These are phyloP conservation scores for Fagopyrum homotropicum DNA, from an alignment of 148 eudicot species.

Conservation along the genomic window DNA sequence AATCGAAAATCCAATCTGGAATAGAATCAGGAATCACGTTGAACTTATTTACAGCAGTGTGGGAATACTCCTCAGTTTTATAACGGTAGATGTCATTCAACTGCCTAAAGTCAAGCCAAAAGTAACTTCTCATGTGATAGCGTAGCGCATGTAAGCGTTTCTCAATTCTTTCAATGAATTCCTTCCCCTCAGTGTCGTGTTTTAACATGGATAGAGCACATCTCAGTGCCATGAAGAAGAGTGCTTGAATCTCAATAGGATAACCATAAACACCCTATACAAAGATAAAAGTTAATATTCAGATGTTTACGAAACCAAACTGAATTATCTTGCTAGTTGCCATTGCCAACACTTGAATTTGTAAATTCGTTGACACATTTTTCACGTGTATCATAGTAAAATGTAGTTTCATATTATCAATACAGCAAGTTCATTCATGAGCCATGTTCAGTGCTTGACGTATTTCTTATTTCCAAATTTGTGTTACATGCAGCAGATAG, in stretches of 20 bases:
- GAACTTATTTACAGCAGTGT: conserved; percentile 1
- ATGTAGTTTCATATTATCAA: background rate
- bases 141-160: conserved; percentile 59
- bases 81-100: conserved; percentile 62
- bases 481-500: no score
- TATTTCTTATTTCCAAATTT: no score
- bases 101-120: conserved; percentile 69
- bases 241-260: conserved; percentile 69
- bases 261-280: conserved; percentile 65
- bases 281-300: background rate
- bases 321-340: background rate
- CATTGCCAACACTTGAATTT: background rate
- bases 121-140: conserved; percentile 65
- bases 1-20: no score
- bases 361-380: no score
- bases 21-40: no score
- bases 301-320: background rate
- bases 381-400: no score
- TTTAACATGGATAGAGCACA: conserved; percentile 51
- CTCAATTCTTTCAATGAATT: conserved; percentile 50
- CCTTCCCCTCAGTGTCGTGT: conserved; percentile 58
- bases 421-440: background rate
- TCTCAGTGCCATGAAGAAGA: conserved; percentile 63
- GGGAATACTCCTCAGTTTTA: conserved; percentile 67
- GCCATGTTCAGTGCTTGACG: background rate